phyloP scores from a whole-genome alignment of 169 alveolate genomes.

The Cryptosporidium felis region DNA sequence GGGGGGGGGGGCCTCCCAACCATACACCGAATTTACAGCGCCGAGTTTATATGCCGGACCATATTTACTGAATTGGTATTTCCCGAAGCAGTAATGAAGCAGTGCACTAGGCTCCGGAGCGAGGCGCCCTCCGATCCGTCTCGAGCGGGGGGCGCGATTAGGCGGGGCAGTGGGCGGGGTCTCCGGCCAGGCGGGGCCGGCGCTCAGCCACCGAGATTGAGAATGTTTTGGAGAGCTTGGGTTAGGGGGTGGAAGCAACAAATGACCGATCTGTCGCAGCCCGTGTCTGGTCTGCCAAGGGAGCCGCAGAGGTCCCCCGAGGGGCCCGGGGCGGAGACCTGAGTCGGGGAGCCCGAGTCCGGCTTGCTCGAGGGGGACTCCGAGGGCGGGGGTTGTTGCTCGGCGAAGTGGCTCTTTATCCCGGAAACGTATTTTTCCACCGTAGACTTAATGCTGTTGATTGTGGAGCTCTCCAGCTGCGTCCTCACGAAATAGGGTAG shows the following conservation, averaged over 20 bases:
- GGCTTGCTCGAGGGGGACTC: background rate
- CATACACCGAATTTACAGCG: no score
- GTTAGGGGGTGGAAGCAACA: background rate
- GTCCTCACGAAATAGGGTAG: constrained; percentile 27
- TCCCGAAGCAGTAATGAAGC: no score
- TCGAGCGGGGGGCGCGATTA: no score
- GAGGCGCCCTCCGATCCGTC: no score
- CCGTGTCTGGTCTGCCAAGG: background rate
- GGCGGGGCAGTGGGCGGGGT: no score
- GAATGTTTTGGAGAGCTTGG: background rate
- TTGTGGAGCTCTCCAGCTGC: constrained; percentile 41
- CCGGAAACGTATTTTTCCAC: constrained; percentile 25
- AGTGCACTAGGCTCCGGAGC: no score
- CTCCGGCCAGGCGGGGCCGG: background rate
- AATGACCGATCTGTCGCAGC: background rate
- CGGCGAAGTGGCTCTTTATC: background rate
- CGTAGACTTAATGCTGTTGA: constrained; percentile 29
- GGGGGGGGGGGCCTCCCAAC: no score
- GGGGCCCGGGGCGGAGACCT: background rate
- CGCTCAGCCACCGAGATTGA: background rate
- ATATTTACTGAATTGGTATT: no score
- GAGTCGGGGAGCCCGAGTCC: background rate
- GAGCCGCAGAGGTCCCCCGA: background rate
- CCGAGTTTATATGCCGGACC: no score
- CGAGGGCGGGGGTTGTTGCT: no score